Conservation (phyloP, 2,329 filamentous ascomycete species). For the Hymenoscyphus fraxineus region DNA sequence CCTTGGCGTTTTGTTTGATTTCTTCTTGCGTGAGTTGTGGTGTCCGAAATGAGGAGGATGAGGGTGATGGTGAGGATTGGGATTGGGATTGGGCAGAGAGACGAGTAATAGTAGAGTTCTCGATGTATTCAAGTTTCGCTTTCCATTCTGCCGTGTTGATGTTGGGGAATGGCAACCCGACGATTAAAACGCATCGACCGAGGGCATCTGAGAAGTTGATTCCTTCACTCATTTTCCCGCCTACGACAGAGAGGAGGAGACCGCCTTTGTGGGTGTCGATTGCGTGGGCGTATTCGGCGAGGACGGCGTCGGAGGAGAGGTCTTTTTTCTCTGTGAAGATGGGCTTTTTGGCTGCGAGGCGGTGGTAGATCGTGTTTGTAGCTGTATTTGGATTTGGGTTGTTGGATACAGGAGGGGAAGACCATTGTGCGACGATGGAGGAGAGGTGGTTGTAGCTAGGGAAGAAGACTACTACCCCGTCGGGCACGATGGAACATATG, state of each 20-base stretch:
- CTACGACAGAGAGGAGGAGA: constrained; percentile 83
- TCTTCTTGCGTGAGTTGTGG: too few relatives aligned
- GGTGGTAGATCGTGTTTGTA: constrained; percentile 52
- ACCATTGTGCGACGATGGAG: constrained; percentile 64
- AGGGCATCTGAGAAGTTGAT: constrained; percentile 96
- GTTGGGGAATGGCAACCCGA: constrained; percentile 91
- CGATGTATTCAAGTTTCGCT: constrained; percentile 83
- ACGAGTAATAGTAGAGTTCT: constrained; percentile 50
- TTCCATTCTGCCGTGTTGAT: constrained; percentile 88
- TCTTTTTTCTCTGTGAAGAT: constrained; percentile 59
- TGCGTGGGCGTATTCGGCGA: constrained; percentile 68
- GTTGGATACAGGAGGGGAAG: constrained; percentile 33
- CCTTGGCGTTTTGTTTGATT: constrained; percentile 42
- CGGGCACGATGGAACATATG: constrained; percentile 70
- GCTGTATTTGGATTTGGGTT: not conserved
- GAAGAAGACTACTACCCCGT: constrained; percentile 92
- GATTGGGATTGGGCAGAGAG: constrained; percentile 27
- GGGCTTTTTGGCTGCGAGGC: constrained; percentile 55
- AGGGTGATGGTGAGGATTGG: not conserved
- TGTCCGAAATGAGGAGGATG: too few relatives aligned
- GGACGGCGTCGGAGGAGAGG: constrained; percentile 55
- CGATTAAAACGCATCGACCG: constrained; percentile 84
- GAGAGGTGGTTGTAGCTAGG: constrained; percentile 91
- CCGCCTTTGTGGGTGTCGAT: constrained; percentile 65
- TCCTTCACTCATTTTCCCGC: constrained; percentile 91